Evolutionary conservation across 2,329 filamentous ascomycete genomes (phyloP).

Genomic region (Botryosphaeria dothidea): DNA sequence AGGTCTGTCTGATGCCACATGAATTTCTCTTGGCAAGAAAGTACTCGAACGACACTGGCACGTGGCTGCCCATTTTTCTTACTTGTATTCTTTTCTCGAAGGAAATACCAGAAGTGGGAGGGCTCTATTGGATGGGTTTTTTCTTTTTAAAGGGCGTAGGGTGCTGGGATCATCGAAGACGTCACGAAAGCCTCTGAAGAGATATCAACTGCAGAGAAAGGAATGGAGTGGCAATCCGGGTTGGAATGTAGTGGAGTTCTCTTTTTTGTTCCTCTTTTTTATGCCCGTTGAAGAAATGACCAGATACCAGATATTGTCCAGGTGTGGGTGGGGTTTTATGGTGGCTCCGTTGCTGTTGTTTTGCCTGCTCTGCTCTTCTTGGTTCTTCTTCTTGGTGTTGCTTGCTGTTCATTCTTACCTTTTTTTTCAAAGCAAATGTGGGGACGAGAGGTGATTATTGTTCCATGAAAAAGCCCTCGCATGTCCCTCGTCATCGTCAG

Average conservation of each 20-base stretch:
- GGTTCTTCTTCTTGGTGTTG: not conserved
- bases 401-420: not conserved
- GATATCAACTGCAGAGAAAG: too few species aligned
- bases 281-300: not conserved
- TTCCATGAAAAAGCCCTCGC: too few species aligned
- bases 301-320: not conserved
- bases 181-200: too few species aligned
- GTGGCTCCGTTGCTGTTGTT: not conserved
- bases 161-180: too few species aligned
- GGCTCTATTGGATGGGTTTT: too few species aligned
- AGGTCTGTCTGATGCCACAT: not conserved
- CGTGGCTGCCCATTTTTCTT: not conserved
- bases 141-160: too few species aligned
- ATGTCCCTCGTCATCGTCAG: too few species aligned
- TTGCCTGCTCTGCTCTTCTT: not conserved
- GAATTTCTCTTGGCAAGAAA: too few species aligned
- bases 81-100: not conserved
- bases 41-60: not conserved
- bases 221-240: too few species aligned
- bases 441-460: not conserved
- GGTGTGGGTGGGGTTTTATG: not conserved
- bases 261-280: not conserved
- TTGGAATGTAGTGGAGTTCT: not conserved
- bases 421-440: not conserved
- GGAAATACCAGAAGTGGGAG: not conserved